Evolutionary conservation across 2,329 filamentous ascomycete genomes (phyloP).

Genomic region (Fusarium euwallaceae): DNA sequence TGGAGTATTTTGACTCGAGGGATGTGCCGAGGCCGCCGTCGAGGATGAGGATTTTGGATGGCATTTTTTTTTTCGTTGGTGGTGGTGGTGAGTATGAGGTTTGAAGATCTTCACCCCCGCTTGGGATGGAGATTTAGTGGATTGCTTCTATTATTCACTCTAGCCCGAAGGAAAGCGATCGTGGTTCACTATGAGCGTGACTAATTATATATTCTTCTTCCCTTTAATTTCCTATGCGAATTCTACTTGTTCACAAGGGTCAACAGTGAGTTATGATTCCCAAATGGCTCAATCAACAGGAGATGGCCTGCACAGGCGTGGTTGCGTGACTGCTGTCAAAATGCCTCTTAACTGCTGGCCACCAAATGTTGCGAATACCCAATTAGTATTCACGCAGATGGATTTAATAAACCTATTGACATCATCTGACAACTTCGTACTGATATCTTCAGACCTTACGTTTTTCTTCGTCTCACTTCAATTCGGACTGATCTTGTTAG

Average conservation of each 20-base stretch:
- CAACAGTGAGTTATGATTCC: background rate
- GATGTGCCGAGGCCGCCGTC: slow-evolving; percentile 78
- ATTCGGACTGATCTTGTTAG: no score
- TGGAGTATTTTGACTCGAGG: slow-evolving; percentile 68
- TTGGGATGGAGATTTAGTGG: slow-evolving; percentile 35
- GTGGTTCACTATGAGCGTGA: background rate
- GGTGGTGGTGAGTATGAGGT: slow-evolving; percentile 15
- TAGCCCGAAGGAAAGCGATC: background rate
- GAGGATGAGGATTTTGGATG: slow-evolving; percentile 62
- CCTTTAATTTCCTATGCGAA: accelerated
- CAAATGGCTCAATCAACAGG: background rate
- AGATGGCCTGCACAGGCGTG: background rate
- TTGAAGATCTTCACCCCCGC: slow-evolving; percentile 21
- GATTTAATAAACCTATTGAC: accelerated
- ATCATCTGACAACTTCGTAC: background rate
- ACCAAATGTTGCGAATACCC: background rate
- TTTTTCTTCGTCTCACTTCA: background rate
- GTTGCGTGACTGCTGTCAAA: background rate
- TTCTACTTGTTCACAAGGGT: background rate
- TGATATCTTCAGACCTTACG: background rate
- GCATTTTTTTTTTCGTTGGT: slow-evolving; percentile 26
- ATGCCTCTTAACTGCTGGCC: background rate
- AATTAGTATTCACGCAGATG: background rate
- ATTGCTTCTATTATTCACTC: slow-evolving; percentile 13
- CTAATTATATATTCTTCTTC: background rate